Evolutionary conservation across 2,329 filamentous ascomycete genomes (phyloP), one percentile per base, ranked within the genome.

Genomic region (Lasiodiplodia theobromae): DNA sequence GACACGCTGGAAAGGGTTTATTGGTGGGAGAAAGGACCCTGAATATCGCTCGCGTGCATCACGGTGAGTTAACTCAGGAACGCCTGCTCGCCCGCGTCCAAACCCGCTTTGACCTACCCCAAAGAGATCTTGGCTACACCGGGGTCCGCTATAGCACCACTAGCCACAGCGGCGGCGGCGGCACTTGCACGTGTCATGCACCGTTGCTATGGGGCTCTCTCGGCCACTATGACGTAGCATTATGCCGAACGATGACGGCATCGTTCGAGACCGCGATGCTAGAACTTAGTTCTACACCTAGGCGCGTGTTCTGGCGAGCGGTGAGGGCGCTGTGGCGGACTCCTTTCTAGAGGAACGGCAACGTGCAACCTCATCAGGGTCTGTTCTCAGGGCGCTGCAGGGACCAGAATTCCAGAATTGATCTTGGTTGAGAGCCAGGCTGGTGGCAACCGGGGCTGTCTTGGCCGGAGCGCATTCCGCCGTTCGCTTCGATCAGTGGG

Each of bases 31-130:
- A 16, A 34, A 25, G 47, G 60, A 64, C 60, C 60, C 60, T 64
- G 60, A 64, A 64, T 31, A 64, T 64, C 60, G 47, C 21, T 38
- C 28, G 58, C 58, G 58, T 49, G 38, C 58, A 62, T 62, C 40
- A 62, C 14, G 37, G 38, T 38, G 44, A 51, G 44, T 38, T 38
- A 37, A 64, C n/a, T 38, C 60, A 64, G 60, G 60, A 64, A 64
- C 60, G 60, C 54, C 23, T 57, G 31, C 54, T 40, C 28, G 54
- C n/a, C 40, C 28, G 44, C 60, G n/a, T 25, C 31, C 60, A 34
- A 38, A 16, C n/a, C 47, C 47, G 60, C 60, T 38, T 63, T 37
- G 18, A 34, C 58, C 23, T 63, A n/a, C 58, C 58, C 25, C 1
- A 51, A 34, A 4, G 8, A 40, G 58, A 8, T 49, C 58, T 63